Conservation (phyloP, 2,329 filamentous ascomycete genomes). For the Teratosphaeria zuluensis region DNA sequence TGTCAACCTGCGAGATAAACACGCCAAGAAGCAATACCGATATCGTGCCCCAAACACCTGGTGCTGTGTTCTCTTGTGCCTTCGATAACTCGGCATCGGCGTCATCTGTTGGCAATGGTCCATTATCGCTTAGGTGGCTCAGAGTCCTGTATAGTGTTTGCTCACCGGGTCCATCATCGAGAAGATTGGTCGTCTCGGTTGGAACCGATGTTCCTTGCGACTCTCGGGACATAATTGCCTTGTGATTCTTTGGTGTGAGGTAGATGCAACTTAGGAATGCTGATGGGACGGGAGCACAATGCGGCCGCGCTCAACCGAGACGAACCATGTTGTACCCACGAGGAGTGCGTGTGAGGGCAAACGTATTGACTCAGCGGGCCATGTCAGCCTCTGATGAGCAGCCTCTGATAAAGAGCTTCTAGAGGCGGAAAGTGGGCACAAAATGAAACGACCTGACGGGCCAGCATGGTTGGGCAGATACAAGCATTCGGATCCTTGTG, state of each 20-base stretch:
- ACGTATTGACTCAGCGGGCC: too few species aligned
- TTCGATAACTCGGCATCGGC: slow-evolving; percentile 12
- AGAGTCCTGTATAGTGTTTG: neutral
- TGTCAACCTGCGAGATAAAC: slow-evolving; percentile 63
- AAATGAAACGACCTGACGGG: too few species aligned
- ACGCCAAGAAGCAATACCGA: slow-evolving; percentile 42
- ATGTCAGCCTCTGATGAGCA: too few species aligned
- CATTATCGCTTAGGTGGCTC: neutral
- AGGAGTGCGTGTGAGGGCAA: too few species aligned
- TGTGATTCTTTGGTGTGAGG: neutral
- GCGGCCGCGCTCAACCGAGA: too few species aligned
- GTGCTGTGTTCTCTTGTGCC: neutral
- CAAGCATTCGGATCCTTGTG: too few species aligned
- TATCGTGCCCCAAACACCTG: slow-evolving; percentile 16
- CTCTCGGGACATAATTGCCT: neutral
- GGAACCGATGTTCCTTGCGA: neutral
- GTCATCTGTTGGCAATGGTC: slow-evolving; percentile 11
- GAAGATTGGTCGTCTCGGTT: neutral
- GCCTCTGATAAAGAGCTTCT: too few species aligned
- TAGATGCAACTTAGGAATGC: too few species aligned
- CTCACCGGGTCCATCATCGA: neutral
- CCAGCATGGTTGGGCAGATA: too few species aligned
- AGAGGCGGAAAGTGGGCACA: too few species aligned
- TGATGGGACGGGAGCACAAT: too few species aligned
- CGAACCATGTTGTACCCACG: too few species aligned